Base-by-base conservation (phyloP, 768 basidiomycete genomes). In the Tephrocybe sp. region DNA sequence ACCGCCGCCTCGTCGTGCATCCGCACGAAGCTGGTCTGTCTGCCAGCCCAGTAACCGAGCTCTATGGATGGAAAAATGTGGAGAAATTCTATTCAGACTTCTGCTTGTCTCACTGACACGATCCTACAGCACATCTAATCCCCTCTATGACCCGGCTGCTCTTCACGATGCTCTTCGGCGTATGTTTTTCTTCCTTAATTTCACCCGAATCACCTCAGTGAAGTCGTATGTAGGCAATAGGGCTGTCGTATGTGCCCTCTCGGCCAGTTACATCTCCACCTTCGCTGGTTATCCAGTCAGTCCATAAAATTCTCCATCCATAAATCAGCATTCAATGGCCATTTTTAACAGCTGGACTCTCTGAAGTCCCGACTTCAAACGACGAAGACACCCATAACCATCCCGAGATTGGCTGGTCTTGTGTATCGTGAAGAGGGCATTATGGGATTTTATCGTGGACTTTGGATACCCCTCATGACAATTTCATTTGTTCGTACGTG, bases 401-500 rank as follows among this genome's bases (percentile, higher is more conserved):
- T 96, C 48, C 82, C 84, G 22, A 78, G 75, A 61, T 80, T 90
- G 55, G 84, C 90, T 50, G 70, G 75, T 22, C 70, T 85, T 57
- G 85, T 93, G 22, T 90, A 89, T 68, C 79, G 80, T 26, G 91
- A 93, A 62, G 88, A 93, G 70, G 87, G 92, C n/a, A 68, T 92
- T 31, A 78, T 79, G 57, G 95, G 96, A 48, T 98, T 93, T 70
- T 96, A 91, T 68, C 80, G 93, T 50, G 92, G 92, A 51, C 63
- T 94, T 45, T 91, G 89, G 83, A 89, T 98, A 60, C 95, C 96
- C 41, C 80, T 98, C 49, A 77, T 93, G 69, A 96, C 94, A 8
- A 98, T 98, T 60, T 93, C 94, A 5, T 92, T 96, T 66, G 94
- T 98, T 67, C 92, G 96, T 85, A 67, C 72, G 90, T 91, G 42